Evolutionary conservation across 768 basidiomycete genomes (phyloP).

Genomic region (Pisolithus orientalis): DNA sequence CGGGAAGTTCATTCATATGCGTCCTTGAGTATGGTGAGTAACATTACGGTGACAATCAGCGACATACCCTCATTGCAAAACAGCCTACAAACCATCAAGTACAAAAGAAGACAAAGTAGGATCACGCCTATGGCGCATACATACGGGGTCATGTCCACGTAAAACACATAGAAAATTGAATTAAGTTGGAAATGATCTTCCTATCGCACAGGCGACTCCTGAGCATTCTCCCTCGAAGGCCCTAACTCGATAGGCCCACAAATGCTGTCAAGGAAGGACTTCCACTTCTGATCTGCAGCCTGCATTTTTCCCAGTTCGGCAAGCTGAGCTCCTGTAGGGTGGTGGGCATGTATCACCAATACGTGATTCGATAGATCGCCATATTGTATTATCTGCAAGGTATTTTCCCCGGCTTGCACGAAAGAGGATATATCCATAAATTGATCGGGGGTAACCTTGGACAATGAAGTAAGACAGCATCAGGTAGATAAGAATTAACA

Average conservation of each 20-base stretch:
- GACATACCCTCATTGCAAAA: too few species aligned
- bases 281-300: slow-evolving; percentile 16
- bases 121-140: background rate
- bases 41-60: too few species aligned
- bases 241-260: slow-evolving; percentile 5
- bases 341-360: slow-evolving; percentile 44
- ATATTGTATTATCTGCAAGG: slow-evolving; percentile 36
- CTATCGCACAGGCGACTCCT: background rate
- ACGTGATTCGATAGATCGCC: slow-evolving; percentile 39
- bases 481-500: background rate
- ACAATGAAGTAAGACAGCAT: background rate
- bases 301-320: slow-evolving; percentile 14
- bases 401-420: slow-evolving; percentile 35
- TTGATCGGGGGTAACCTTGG: slow-evolving; percentile 41
- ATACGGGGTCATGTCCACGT: background rate
- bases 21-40: too few species aligned
- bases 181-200: background rate
- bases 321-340: slow-evolving; percentile 42
- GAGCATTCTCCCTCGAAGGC: background rate
- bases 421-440: slow-evolving; percentile 48
- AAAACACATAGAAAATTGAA: background rate
- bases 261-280: slow-evolving; percentile 8
- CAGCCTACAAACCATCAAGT: too few species aligned
- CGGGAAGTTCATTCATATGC: too few species aligned
- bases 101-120: too few species aligned